Conservation (phyloP, 208 protist genomes). For the Porcisia hertigi region DNA sequence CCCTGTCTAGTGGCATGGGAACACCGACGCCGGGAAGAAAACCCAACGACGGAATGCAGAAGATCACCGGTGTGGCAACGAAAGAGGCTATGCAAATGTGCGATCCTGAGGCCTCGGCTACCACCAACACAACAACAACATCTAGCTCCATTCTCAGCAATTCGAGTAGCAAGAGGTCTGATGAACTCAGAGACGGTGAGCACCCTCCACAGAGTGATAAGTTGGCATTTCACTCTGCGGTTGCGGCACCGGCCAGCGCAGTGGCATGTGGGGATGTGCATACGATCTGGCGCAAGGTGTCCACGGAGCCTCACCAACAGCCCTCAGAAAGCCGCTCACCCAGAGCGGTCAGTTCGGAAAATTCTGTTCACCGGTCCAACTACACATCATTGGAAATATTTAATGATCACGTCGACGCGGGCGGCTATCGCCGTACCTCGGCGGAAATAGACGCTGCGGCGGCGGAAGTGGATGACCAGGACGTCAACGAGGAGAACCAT, state of each 20-base stretch:
- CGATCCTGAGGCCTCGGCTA: background rate
- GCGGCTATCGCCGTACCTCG: background rate
- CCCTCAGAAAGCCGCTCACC: background rate
- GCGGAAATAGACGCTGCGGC: slow-evolving; percentile 10
- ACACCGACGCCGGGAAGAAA: background rate
- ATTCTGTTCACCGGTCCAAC: slow-evolving; percentile 5
- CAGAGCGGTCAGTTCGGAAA: background rate
- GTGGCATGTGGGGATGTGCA: background rate
- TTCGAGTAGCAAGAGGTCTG: too few species aligned
- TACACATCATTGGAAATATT: slow-evolving; percentile 1
- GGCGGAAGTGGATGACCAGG: slow-evolving; percentile 5
- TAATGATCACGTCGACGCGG: background rate
- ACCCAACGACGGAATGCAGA: background rate
- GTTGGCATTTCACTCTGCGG: background rate
- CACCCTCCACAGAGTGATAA: too few species aligned
- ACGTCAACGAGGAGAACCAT: background rate
- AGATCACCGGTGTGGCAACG: background rate
- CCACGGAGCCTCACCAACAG: background rate
- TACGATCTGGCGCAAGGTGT: background rate
- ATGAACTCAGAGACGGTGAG: too few species aligned
- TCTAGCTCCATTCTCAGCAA: background rate
- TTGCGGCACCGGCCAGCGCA: background rate
- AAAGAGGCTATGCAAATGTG: background rate
- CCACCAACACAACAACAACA: background rate
- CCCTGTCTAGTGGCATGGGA: background rate